These are phyloP conservation scores for Leccinum laetum DNA, from an alignment of 1,284 basidiomycete genomes.

Conservation along the genomic window DNA sequence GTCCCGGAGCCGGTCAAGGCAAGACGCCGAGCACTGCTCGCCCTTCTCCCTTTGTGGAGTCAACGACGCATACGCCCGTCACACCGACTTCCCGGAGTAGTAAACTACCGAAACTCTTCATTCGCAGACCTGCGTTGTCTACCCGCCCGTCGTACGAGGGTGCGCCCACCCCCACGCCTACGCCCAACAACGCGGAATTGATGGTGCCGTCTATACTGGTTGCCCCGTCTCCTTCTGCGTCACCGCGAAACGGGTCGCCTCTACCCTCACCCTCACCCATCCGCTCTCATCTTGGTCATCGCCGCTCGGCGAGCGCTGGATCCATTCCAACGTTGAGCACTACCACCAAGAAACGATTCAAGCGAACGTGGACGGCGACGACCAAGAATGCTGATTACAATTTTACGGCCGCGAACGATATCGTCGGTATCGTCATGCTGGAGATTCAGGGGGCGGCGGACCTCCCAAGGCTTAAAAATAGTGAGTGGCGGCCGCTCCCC, in stretches of 20 bases:
- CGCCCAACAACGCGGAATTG: slow-evolving; percentile 3
- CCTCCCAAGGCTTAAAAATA: slow-evolving; percentile 86
- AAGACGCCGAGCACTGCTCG: slow-evolving; percentile 26
- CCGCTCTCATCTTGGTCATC: slow-evolving; percentile 24
- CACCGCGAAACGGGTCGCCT: slow-evolving; percentile 13
- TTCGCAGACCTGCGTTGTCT: slow-evolving; percentile 17
- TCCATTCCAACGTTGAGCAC: slow-evolving; percentile 27
- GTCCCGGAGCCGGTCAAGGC: slow-evolving; percentile 27
- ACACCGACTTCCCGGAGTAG: slow-evolving; percentile 24
- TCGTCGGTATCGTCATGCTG: slow-evolving; percentile 93
- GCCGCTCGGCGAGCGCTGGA: slow-evolving; percentile 32
- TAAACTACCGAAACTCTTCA: slow-evolving; percentile 37
- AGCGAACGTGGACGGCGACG: slow-evolving; percentile 23
- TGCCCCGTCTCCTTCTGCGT: slow-evolving; percentile 5
- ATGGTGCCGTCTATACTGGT: slow-evolving; percentile 13
- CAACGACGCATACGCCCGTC: slow-evolving; percentile 13
- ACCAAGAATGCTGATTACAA: slow-evolving; percentile 39
- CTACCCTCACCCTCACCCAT: slow-evolving; percentile 22
- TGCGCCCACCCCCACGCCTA: slow-evolving; percentile 26
- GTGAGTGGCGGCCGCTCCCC: slow-evolving; percentile 46
- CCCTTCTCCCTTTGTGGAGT: slow-evolving; percentile 22
- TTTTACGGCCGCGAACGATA: slow-evolving; percentile 69
- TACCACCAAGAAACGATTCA: slow-evolving; percentile 29
- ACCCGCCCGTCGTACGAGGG: slow-evolving; percentile 33
- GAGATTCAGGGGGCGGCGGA: slow-evolving; percentile 73